Evolutionary conservation across 1,284 basidiomycete genomes (phyloP).

Genomic region (Macrocystidia cucumis): DNA sequence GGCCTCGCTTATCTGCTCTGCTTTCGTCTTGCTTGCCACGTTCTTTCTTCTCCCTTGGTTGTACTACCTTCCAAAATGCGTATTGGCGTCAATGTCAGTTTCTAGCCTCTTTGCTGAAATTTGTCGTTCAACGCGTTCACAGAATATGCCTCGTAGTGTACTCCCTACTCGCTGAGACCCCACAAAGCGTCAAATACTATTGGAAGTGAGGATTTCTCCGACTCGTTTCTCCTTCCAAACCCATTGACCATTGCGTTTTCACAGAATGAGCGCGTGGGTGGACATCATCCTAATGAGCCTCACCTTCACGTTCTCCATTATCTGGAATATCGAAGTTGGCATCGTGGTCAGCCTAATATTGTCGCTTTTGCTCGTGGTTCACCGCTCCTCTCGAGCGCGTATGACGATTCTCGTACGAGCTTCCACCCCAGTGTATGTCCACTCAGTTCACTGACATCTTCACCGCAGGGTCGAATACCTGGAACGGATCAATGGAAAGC

Average conservation of each 20-base stretch:
- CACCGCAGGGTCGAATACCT: constrained; percentile 63
- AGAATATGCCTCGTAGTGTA: constrained; percentile 82
- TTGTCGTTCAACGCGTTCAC: constrained; percentile 2
- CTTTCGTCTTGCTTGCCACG: constrained; percentile 71
- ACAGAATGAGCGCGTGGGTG: constrained; percentile 81
- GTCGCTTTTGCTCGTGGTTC: constrained; percentile 82
- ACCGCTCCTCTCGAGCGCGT: constrained; percentile 68
- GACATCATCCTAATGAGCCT: constrained; percentile 80
- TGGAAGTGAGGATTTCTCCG: constrained; percentile 52
- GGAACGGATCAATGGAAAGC: constrained; percentile 79
- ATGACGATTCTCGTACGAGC: constrained; percentile 40
- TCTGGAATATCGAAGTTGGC: constrained; percentile 80
- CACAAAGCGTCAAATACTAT: constrained; percentile 80
- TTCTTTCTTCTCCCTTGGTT: constrained; percentile 82
- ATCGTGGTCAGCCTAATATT: constrained; percentile 80
- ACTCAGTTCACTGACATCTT: neutral
- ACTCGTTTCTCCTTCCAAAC: neutral
- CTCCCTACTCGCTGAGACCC: constrained; percentile 77
- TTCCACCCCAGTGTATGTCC: neutral
- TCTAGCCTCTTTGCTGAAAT: constrained; percentile 4
- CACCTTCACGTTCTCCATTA: constrained; percentile 77
- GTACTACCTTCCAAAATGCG: constrained; percentile 75
- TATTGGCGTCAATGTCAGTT: constrained; percentile 70
- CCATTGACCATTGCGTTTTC: constrained; percentile 4
- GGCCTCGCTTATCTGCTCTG: constrained; percentile 75